Evolutionary conservation across 495 filamentous ascomycete species (phyloP).

Genomic region (Neurospora sp.): DNA sequence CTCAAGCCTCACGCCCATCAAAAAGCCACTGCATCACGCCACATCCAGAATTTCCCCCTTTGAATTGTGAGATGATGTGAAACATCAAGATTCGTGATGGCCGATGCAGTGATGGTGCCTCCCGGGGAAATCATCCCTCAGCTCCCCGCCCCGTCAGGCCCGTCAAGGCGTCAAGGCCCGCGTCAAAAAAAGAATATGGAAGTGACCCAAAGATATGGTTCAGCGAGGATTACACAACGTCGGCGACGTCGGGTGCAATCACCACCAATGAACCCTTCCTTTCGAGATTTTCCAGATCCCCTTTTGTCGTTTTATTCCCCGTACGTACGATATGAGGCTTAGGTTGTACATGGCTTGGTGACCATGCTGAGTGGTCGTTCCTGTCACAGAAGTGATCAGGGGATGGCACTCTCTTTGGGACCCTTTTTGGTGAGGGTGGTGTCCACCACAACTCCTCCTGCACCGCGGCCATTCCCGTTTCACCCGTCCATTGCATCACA

Average conservation of each 20-base stretch:
- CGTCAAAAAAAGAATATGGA: too few relatives aligned
- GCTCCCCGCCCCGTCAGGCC: neutral
- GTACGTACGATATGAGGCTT: neutral
- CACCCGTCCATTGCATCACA: neutral
- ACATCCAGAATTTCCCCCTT: neutral
- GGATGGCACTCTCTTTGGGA: neutral
- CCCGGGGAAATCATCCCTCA: neutral
- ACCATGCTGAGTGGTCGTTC: neutral
- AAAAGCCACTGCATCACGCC: neutral
- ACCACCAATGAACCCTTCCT: neutral
- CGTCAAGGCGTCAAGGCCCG: neutral
- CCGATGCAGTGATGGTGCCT: neutral
- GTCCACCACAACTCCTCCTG: neutral
- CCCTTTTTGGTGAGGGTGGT: neutral
- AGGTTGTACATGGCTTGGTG: neutral
- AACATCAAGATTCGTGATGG: neutral
- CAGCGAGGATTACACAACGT: neutral
- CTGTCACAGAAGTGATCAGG: neutral
- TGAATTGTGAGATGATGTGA: neutral
- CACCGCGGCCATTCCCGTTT: neutral
- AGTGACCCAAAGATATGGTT: neutral
- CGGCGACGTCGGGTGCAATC: neutral
- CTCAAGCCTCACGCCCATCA: neutral
- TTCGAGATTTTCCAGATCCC: neutral
- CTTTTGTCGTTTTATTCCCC: neutral